Conservation (phyloP, 1,284 basidiomycete species). For the Rhodotorula sp. region DNA sequence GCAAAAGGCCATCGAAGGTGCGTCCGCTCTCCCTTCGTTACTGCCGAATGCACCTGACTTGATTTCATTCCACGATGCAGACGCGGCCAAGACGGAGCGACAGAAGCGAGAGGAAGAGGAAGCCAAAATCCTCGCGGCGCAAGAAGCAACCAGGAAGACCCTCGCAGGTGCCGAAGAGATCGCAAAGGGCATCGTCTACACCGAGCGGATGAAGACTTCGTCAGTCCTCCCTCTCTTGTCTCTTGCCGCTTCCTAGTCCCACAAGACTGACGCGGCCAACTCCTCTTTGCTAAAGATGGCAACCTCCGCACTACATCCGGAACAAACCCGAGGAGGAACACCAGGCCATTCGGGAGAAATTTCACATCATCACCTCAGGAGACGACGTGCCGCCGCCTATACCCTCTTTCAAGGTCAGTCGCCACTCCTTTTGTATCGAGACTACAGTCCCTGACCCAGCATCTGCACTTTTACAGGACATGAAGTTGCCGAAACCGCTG, state of each 20-base stretch:
- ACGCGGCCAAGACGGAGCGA: constrained; percentile 76
- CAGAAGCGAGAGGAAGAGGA: constrained; percentile 86
- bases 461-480: constrained; percentile 64
- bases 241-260: not conserved
- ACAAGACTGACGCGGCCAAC: too few species aligned
- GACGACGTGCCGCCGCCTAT: constrained; percentile 92
- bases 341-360: constrained; percentile 74
- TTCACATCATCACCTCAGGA: constrained; percentile 75
- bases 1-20: constrained; percentile 74
- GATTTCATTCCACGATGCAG: constrained; percentile 51
- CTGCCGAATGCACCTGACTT: too few species aligned
- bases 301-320: constrained; percentile 77
- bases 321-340: constrained; percentile 68
- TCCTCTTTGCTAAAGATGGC: constrained; percentile 62
- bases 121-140: constrained; percentile 83
- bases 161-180: constrained; percentile 88
- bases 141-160: constrained; percentile 78
- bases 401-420: constrained; percentile 73
- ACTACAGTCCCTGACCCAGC: too few species aligned
- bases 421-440: not conserved
- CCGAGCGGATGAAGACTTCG: constrained; percentile 79
- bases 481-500: constrained; percentile 89
- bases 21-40: constrained; percentile 28
- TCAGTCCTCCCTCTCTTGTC: constrained; percentile 50
- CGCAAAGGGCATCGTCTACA: constrained; percentile 87